These are phyloP conservation scores for Tagetes patula DNA, from an alignment of 129 eudicot species.

Conservation along the genomic window DNA sequence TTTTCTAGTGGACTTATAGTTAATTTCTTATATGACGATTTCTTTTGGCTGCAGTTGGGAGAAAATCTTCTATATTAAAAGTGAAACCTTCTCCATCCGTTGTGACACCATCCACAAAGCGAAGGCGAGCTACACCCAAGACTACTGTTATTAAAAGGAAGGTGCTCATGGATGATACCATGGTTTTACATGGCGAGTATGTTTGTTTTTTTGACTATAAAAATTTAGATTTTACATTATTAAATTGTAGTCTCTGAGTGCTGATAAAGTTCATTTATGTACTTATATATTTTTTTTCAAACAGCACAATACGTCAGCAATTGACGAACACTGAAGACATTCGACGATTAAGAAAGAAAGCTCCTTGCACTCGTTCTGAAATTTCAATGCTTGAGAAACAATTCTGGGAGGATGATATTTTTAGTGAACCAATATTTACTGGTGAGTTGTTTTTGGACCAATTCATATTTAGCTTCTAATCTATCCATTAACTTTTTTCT, in stretches of 20 bases:
- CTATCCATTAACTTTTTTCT: not conserved
- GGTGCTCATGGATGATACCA: slow-evolving; percentile 82
- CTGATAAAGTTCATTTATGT: slow-evolving; percentile 15
- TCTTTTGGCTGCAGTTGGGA: slow-evolving; percentile 61
- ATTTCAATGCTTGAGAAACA: slow-evolving; percentile 68
- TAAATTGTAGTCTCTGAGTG: slow-evolving; percentile 7
- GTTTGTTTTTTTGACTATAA: slow-evolving; percentile 29
- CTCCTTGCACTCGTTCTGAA: slow-evolving; percentile 92
- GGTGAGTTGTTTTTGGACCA: slow-evolving; percentile 47
- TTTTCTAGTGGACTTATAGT: not conserved
- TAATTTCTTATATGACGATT: slow-evolving; percentile 8
- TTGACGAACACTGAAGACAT: slow-evolving; percentile 80
- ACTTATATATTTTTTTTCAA: slow-evolving; percentile 18
- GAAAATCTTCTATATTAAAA: slow-evolving; percentile 61
- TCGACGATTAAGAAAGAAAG: slow-evolving; percentile 87
- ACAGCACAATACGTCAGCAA: slow-evolving; percentile 82
- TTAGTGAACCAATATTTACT: slow-evolving; percentile 58
- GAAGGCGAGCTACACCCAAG: slow-evolving; percentile 57
- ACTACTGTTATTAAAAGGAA: slow-evolving; percentile 59
- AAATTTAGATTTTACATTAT: not conserved
- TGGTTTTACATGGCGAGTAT: slow-evolving; percentile 99
- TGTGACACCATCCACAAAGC: slow-evolving; percentile 50
- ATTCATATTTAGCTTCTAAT: slow-evolving; percentile 9
- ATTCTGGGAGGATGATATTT: slow-evolving; percentile 72
- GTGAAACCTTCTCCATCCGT: slow-evolving; percentile 59